These are phyloP conservation scores for Scenedesmus sp. DNA, from an alignment of 163 green algal genomes.

Conservation along the genomic window DNA sequence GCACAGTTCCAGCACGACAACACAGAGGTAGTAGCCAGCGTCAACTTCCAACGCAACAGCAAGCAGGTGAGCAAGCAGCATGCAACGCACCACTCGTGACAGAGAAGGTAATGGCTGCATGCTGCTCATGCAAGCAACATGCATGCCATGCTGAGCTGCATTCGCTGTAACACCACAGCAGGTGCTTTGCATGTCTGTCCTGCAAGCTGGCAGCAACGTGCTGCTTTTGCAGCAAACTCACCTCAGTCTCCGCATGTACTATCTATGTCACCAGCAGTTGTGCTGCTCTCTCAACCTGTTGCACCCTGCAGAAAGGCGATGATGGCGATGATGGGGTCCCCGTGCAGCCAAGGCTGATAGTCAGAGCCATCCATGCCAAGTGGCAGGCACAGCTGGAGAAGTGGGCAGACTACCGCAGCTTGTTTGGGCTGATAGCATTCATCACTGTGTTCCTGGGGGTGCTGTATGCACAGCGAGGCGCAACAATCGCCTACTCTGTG, in stretches of 20 bases:
- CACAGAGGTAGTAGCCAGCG: not conserved
- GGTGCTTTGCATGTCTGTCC: not conserved
- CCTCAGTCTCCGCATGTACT: not conserved
- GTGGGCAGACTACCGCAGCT: slow-evolving; percentile 77
- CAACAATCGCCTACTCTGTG: slow-evolving; percentile 76
- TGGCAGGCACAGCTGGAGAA: slow-evolving; percentile 74
- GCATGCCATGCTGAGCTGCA: not conserved
- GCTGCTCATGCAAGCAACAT: not conserved
- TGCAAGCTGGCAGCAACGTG: not conserved
- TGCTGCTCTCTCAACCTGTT: not conserved
- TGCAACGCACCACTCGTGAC: no score
- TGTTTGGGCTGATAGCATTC: slow-evolving; percentile 82
- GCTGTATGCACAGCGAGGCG: slow-evolving; percentile 80
- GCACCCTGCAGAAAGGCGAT: not conserved
- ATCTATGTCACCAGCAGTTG: not conserved
- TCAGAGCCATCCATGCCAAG: slow-evolving; percentile 26
- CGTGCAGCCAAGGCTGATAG: slow-evolving; percentile 15
- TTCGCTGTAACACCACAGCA: no score
- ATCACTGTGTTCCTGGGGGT: slow-evolving; percentile 76
- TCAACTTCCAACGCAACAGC: not conserved
- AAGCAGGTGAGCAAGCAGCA: not conserved
- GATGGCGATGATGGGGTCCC: not conserved
- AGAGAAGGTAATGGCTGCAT: no score
- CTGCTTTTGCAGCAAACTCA: not conserved
- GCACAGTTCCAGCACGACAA: not conserved